Base-by-base conservation (phyloP, 2,329 filamentous ascomycete genomes). In the Emmonsiellopsis sp. region DNA sequence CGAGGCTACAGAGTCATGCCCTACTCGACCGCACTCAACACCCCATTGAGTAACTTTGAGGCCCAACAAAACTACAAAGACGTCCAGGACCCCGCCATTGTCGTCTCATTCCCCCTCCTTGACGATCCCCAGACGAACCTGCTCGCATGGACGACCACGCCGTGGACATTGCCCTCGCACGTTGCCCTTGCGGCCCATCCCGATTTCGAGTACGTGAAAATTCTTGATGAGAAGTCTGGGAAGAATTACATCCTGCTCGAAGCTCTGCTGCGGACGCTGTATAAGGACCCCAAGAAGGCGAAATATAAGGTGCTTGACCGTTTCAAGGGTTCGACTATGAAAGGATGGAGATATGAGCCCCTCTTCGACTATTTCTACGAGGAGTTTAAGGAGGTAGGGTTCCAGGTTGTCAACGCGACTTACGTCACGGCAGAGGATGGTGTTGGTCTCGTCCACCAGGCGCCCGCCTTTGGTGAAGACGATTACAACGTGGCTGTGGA, bases 281-380 rank as follows among this genome's bases (percentile, higher is more conserved):
- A 95, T 76, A 96, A 96, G 70, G 89, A 95, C 61, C 87, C 87
- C 7, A 96, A 95, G 76, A 95, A 95, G 76, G 90, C 90, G 49
- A 94, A 95, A 68, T 95, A 84, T 74, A 89, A 89, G 75, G 78
- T 93, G 50, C 67, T 95, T 11, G 80, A 86, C 58, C 91, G 86
- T 64, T 73, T 94, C 61, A 87, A 84, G 72, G 92, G 92, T 48
- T 86, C 83, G 59, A 85, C 90, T 46, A 89, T 96, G 84, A 74
- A 88, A 34, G 89, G 87, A 40, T 94, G 89, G 87, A 86, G 84
- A 67, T 97, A 96, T 66, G 78, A 89, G 69, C 91, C 92, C 6
- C 79, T 91, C 0, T 97, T 96, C 70, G 80, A 87, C 65, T 96
- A 95, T 73, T 92, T 93, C 70, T 86, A 87, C 62, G 87, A 93